These are phyloP conservation scores for Boehmeria nivea DNA, from an alignment of 306 rosid species.

Conservation along the genomic window DNA sequence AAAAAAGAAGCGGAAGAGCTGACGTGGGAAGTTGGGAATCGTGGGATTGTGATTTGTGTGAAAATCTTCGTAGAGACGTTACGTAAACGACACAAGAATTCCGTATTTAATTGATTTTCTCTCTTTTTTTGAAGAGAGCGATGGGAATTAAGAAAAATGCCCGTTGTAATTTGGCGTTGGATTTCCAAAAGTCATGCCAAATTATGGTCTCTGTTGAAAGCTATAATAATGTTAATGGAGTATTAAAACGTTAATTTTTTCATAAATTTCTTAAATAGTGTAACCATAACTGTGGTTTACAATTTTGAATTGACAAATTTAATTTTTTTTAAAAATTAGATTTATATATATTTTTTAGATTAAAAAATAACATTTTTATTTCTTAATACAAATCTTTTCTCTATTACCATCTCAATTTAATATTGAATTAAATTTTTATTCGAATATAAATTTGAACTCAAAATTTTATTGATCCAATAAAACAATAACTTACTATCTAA, in stretches of 20 bases:
- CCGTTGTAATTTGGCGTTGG: conserved; percentile 11
- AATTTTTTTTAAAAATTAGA: too few species aligned
- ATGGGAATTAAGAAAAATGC: not conserved
- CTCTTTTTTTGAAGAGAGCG: not conserved
- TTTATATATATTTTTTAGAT: too few species aligned
- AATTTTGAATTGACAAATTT: too few species aligned
- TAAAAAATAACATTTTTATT: too few species aligned
- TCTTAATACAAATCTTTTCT: too few species aligned
- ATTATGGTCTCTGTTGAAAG: not conserved
- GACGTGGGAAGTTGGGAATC: not conserved
- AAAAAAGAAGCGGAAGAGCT: not conserved
- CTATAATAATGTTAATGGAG: not conserved
- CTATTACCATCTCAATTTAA: too few species aligned
- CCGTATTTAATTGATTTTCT: not conserved
- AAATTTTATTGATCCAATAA: too few species aligned
- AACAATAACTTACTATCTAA: too few species aligned
- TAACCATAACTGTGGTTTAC: too few species aligned
- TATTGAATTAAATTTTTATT: too few species aligned
- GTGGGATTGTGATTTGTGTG: conserved; percentile 1
- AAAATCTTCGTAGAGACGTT: conserved; percentile 32
- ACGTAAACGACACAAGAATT: conserved; percentile 21
- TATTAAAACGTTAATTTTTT: not conserved
- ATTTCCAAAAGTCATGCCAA: not conserved
- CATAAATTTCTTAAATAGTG: too few species aligned
- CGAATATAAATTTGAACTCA: too few species aligned